Evolutionary conservation across 2,329 filamentous ascomycete species (phyloP).

Genomic region (Huntiella decipiens): DNA sequence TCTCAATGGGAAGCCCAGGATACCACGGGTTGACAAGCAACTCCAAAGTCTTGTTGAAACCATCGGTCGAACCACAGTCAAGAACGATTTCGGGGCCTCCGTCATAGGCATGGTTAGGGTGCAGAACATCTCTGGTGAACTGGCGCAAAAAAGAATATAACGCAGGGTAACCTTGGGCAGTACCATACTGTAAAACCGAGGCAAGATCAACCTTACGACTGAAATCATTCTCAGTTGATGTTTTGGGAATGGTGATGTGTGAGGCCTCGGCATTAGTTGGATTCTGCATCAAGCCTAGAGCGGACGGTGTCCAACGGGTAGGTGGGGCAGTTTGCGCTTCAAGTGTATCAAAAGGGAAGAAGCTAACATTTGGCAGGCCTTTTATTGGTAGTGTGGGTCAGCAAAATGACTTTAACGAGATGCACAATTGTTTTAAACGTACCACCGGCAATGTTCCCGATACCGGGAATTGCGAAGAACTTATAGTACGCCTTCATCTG

Average conservation of each 20-base stretch:
- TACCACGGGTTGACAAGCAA: conserved; percentile 57
- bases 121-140: conserved; percentile 57
- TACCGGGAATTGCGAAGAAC: conserved; percentile 51
- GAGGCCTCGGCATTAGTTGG: conserved; percentile 18
- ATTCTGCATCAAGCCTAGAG: conserved; percentile 6
- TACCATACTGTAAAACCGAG: conserved; percentile 73
- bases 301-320: conserved; percentile 48
- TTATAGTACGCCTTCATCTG: conserved; percentile 70
- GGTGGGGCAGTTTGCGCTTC: conserved; percentile 63
- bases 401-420: background rate
- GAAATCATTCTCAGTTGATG: conserved; percentile 35
- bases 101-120: conserved; percentile 63
- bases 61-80: conserved; percentile 71
- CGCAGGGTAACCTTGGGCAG: conserved; percentile 63
- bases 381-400: background rate
- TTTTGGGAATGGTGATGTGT: conserved; percentile 55
- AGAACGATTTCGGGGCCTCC: conserved; percentile 60
- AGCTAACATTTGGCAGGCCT: conserved; percentile 64
- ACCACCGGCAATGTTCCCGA: conserved; percentile 45
- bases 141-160: conserved; percentile 60
- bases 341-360: conserved; percentile 82
- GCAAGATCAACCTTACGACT: conserved; percentile 58
- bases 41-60: conserved; percentile 59
- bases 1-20: conserved; percentile 43
- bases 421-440: conserved; percentile 14